These are phyloP conservation scores for Glycine latifolia DNA, from an alignment of 306 rosid genomes.

Conservation along the genomic window DNA sequence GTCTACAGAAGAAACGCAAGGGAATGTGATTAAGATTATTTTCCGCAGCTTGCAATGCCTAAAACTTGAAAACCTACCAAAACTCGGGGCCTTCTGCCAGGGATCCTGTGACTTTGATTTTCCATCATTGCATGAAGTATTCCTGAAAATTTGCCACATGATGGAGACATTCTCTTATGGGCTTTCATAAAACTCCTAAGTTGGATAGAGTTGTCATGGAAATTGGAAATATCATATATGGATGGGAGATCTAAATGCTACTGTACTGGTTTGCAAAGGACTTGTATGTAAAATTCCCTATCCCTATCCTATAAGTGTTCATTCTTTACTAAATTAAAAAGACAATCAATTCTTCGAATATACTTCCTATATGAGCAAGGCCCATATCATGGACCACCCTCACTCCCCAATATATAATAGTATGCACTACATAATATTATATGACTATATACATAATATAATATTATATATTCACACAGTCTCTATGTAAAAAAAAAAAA, in stretches of 20 bases:
- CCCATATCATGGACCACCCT: no score
- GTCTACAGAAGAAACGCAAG: not conserved
- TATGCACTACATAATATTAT: not conserved
- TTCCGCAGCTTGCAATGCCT: not conserved
- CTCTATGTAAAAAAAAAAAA: not conserved
- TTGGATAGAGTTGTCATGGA: not conserved
- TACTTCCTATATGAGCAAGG: no score
- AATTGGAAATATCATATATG: not conserved
- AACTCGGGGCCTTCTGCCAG: not conserved
- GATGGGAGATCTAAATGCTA: conserved; percentile 4
- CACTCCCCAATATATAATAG: no score
- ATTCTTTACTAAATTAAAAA: not conserved
- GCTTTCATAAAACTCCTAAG: not conserved
- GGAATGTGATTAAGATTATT: not conserved
- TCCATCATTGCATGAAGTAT: not conserved
- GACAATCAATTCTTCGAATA: no score
- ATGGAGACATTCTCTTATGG: not conserved
- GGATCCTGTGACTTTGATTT: not conserved
- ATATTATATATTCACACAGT: not conserved
- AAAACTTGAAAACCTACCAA: not conserved
- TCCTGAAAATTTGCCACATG: not conserved
- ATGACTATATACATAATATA: not conserved
- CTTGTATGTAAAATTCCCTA: not conserved
- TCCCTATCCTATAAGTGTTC: not conserved
- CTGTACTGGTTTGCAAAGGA: not conserved